Evolutionary conservation across 129 eudicot species (phyloP).

Genomic region (Scalesia atractyloides): DNA sequence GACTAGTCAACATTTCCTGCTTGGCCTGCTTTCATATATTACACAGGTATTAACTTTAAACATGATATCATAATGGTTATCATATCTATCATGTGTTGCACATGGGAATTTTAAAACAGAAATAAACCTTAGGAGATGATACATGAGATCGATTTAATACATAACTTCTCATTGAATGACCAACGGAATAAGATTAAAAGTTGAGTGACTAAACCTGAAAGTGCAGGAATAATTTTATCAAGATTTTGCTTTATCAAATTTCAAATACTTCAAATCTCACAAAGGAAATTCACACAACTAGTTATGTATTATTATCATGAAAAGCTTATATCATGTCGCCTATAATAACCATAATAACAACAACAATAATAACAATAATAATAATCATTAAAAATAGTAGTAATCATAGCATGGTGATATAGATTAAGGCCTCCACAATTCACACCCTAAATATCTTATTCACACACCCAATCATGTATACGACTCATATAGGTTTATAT

Average conservation of each 20-base stretch:
- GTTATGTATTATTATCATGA: not conserved
- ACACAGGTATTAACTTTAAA: not conserved
- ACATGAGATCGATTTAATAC: not conserved
- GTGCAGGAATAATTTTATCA: conserved; percentile 1
- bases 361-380: not conserved
- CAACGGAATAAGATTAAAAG: not conserved
- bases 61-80: not conserved
- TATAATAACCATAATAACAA: not conserved
- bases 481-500: no score
- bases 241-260: conserved; percentile 7
- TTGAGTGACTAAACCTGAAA: not conserved
- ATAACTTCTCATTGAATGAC: not conserved
- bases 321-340: not conserved
- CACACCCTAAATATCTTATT: no score
- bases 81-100: not conserved
- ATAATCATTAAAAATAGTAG: not conserved
- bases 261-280: not conserved
- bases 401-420: not conserved
- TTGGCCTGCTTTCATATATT: not conserved
- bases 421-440: no score
- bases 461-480: no score
- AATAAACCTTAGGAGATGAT: not conserved
- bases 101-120: not conserved
- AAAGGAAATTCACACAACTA: not conserved
- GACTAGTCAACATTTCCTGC: not conserved